Evolutionary conservation across 768 basidiomycete genomes (phyloP).

Genomic region (Coprinopsis sp.): DNA sequence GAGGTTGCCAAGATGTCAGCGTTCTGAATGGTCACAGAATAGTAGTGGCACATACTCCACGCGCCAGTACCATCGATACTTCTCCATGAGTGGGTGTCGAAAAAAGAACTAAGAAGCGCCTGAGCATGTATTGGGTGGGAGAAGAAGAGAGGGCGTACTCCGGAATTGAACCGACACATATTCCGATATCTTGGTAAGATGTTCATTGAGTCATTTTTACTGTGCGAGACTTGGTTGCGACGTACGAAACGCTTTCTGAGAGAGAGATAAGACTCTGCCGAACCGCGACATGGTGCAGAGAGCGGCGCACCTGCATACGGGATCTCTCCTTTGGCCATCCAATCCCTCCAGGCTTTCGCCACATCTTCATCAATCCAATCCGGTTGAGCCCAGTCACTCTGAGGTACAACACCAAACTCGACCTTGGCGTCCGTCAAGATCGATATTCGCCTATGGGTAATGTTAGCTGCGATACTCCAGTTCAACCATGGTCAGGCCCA

Average conservation of each 20-base stretch:
- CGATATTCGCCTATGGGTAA: slow-evolving; percentile 21
- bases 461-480: not conserved
- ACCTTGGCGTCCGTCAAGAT: slow-evolving; percentile 21
- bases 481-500: slow-evolving; percentile 12
- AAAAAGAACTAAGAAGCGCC: slow-evolving; percentile 58
- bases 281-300: not conserved
- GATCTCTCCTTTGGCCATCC: slow-evolving; percentile 51
- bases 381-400: slow-evolving; percentile 73
- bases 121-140: slow-evolving; percentile 20
- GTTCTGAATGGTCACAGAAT: slow-evolving; percentile 18
- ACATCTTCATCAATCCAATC: slow-evolving; percentile 70
- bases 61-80: slow-evolving; percentile 77
- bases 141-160: slow-evolving; percentile 34
- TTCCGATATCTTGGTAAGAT: slow-evolving; percentile 55
- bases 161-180: slow-evolving; percentile 75
- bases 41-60: slow-evolving; percentile 31
- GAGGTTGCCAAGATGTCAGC: slow-evolving; percentile 17
- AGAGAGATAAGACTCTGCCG: slow-evolving; percentile 19
- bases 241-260: slow-evolving; percentile 21
- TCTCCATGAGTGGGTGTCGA: slow-evolving; percentile 58
- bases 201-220: slow-evolving; percentile 3
- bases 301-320: slow-evolving; percentile 37
- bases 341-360: slow-evolving; percentile 50
- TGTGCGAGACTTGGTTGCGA: not conserved
- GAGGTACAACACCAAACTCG: slow-evolving; percentile 63